phyloP scores from a whole-genome alignment of 371 early-diverging fungal species.

The Apophysomyces variabilis region DNA sequence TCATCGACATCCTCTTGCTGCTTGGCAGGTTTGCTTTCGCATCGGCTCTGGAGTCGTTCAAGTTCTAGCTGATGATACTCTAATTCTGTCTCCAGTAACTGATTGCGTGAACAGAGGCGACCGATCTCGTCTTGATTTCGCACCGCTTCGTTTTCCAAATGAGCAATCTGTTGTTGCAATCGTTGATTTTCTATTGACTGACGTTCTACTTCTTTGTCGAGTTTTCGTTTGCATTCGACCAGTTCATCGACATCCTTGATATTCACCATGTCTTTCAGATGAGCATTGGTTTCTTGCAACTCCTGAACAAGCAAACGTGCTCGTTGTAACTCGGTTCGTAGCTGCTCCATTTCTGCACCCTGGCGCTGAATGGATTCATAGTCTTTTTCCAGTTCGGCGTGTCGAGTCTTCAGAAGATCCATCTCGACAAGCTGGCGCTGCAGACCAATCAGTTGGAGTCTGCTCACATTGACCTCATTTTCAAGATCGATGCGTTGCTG shows the following conservation, averaged over 20 bases:
- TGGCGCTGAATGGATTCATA: constrained; percentile 8
- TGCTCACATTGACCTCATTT: constrained; percentile 23
- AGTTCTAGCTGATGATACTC: constrained; percentile 16
- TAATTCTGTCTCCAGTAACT: constrained; percentile 7
- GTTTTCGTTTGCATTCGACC: constrained; percentile 11
- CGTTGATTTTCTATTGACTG: background rate
- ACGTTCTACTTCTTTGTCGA: constrained; percentile 10
- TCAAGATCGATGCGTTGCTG: constrained; percentile 29
- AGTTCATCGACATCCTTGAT: constrained; percentile 8
- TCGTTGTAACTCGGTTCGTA: background rate
- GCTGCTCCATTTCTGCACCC: constrained; percentile 12
- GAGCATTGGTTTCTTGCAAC: background rate
- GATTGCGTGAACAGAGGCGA: constrained; percentile 21
- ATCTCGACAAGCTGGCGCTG: constrained; percentile 34
- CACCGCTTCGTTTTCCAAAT: background rate
- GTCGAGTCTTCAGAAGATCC: constrained; percentile 23
- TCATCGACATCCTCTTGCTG: constrained; percentile 16
- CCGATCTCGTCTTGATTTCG: constrained; percentile 19
- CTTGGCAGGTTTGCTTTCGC: background rate
- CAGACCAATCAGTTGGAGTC: constrained; percentile 21
- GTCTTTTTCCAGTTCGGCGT: constrained; percentile 21
- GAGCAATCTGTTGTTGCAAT: background rate
- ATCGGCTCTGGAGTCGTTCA: constrained; percentile 11
- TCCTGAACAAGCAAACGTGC: background rate
- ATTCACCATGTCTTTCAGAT: background rate